phyloP scores from a whole-genome alignment of 2,329 filamentous ascomycete genomes.

The Apiospora sp. region DNA sequence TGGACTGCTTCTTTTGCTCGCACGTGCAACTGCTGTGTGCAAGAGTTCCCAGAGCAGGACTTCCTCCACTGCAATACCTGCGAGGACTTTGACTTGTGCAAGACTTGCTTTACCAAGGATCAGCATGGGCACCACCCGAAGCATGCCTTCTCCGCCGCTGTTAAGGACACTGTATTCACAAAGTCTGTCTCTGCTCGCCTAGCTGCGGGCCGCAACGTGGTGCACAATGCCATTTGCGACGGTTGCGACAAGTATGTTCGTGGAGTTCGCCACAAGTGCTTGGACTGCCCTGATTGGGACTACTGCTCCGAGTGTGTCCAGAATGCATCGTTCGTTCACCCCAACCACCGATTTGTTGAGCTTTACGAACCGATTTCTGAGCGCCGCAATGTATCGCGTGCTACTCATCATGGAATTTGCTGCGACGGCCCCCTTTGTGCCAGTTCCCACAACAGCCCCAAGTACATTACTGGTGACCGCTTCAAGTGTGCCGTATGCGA shows the following conservation, averaged over 20 bases:
- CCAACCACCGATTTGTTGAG: constrained; percentile 86
- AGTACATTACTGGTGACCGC: constrained; percentile 84
- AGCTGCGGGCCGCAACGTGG: constrained; percentile 78
- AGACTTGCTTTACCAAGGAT: constrained; percentile 77
- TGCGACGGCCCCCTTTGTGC: constrained; percentile 93
- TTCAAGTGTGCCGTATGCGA: constrained; percentile 98
- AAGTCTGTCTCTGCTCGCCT: constrained; percentile 72
- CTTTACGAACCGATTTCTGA: constrained; percentile 76
- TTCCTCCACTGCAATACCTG: constrained; percentile 88
- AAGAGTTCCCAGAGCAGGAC: constrained; percentile 76
- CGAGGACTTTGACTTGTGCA: constrained; percentile 92
- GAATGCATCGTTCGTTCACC: constrained; percentile 74
- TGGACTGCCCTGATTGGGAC: constrained; percentile 97
- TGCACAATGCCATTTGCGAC: constrained; percentile 92
- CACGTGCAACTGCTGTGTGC: constrained; percentile 74
- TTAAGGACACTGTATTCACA: constrained; percentile 68
- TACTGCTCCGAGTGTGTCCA: constrained; percentile 82
- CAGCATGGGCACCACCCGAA: constrained; percentile 91
- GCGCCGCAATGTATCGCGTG: constrained; percentile 44
- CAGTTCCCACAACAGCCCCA: constrained; percentile 58
- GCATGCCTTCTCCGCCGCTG: constrained; percentile 78
- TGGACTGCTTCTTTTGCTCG: constrained; percentile 46
- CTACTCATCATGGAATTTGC: constrained; percentile 83
- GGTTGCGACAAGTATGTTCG: constrained; percentile 88
- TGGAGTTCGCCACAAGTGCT: constrained; percentile 94